phyloP scores from a whole-genome alignment of 2,329 filamentous ascomycete species.

The Pseudogymnoascus sp. region DNA sequence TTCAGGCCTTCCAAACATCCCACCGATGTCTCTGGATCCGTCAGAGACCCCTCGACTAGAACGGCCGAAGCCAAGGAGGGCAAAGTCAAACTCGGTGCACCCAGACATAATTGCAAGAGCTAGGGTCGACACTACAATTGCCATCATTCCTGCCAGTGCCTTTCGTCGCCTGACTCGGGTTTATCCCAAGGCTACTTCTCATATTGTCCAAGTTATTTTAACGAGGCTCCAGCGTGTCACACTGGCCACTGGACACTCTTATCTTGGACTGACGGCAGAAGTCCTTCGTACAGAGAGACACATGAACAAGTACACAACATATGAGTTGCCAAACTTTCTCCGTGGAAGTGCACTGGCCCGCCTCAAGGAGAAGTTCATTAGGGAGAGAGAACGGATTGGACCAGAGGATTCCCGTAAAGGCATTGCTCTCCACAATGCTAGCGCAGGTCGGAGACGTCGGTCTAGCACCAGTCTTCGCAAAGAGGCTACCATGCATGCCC shows the following conservation, averaged over 20 bases:
- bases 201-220: constrained; percentile 95
- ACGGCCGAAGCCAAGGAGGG: constrained; percentile 37
- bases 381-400: constrained; percentile 75
- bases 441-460: constrained; percentile 57
- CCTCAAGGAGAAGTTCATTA: constrained; percentile 86
- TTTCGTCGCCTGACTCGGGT: constrained; percentile 88
- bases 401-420: constrained; percentile 82
- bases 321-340: constrained; percentile 85
- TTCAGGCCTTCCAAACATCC: constrained; percentile 52
- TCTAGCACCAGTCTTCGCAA: constrained; percentile 72
- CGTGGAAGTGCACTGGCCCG: constrained; percentile 75
- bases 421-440: constrained; percentile 85
- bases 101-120: constrained; percentile 96
- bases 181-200: constrained; percentile 91
- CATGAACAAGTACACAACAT: constrained; percentile 88
- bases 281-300: constrained; percentile 87
- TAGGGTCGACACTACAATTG: constrained; percentile 94
- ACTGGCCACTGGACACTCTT: constrained; percentile 87
- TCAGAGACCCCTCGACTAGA: constrained; percentile 21
- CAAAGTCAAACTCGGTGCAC: constrained; percentile 69
- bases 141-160: constrained; percentile 93
- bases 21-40: constrained; percentile 65
- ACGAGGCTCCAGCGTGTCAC: constrained; percentile 93
- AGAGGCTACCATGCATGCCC: constrained; percentile 68
- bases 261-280: constrained; percentile 85